Conservation (phyloP, 2,329 filamentous ascomycete species). For the Hymenotorrendiella dingleyae region DNA sequence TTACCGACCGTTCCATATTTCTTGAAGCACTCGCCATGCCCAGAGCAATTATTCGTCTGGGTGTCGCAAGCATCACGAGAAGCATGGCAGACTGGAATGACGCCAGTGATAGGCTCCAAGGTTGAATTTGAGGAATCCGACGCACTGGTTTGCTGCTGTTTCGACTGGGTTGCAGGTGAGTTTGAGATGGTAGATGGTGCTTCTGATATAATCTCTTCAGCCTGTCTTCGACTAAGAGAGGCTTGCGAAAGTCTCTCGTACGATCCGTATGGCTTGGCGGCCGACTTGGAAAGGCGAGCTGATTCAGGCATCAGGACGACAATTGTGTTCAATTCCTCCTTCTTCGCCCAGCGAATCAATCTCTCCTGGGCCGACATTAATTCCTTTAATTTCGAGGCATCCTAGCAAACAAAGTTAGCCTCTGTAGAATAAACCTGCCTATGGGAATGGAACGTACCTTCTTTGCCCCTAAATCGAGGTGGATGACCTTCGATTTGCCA, state of each 20-base stretch:
- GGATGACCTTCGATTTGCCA: conserved; percentile 28
- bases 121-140: conserved; percentile 15
- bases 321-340: conserved; percentile 25
- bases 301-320: conserved; percentile 27
- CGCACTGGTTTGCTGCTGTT: conserved; percentile 5
- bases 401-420: conserved; percentile 12
- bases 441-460: conserved; percentile 17
- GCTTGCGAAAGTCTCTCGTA: conserved; percentile 23
- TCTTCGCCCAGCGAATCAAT: conserved; percentile 23
- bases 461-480: conserved; percentile 20
- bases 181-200: conserved; percentile 7
- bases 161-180: conserved; percentile 1
- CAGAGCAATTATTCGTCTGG: conserved; percentile 72
- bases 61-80: conserved; percentile 62
- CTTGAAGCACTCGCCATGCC: conserved; percentile 70
- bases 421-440: background rate
- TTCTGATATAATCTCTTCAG: conserved; percentile 27
- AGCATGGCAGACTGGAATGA: conserved; percentile 67
- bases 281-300: conserved; percentile 15
- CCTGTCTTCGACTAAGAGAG: conserved; percentile 18
- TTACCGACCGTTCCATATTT: conserved; percentile 54
- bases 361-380: conserved; percentile 20
- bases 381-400: conserved; percentile 10
- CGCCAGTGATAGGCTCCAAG: conserved; percentile 16
- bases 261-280: conserved; percentile 23